Conservation (phyloP, 768 basidiomycete species). For the Suillus bovinus region DNA sequence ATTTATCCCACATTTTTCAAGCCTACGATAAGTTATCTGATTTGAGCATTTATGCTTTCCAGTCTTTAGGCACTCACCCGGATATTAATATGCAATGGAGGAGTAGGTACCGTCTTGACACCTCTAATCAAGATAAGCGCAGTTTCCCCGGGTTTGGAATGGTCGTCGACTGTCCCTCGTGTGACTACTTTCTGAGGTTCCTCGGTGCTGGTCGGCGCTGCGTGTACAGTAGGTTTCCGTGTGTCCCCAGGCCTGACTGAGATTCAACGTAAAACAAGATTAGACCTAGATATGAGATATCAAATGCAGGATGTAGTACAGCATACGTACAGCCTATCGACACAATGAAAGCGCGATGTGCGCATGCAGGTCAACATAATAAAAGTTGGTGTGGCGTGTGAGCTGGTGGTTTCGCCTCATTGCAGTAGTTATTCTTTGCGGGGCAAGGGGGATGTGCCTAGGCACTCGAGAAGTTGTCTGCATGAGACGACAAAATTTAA, state of each 20-base stretch:
- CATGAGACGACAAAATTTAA: neutral
- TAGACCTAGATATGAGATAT: neutral
- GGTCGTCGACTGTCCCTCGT: neutral
- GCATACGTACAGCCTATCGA: neutral
- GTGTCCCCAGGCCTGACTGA: neutral
- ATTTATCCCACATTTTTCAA: neutral
- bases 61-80: neutral
- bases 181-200: neutral
- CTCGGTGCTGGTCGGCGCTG: neutral
- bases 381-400: neutral
- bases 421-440: neutral
- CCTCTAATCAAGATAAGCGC: neutral
- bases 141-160: neutral
- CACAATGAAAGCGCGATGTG: neutral
- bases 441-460: neutral
- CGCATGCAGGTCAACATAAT: neutral
- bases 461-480: neutral
- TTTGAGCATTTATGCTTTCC: neutral
- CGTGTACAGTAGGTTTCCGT: neutral
- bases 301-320: neutral
- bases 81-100: neutral
- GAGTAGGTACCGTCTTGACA: neutral
- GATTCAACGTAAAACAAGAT: neutral
- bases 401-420: slow-evolving; percentile 1
- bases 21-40: neutral